Conservation (phyloP, 352 stramenopile species). For the Phytophthora capsici region DNA sequence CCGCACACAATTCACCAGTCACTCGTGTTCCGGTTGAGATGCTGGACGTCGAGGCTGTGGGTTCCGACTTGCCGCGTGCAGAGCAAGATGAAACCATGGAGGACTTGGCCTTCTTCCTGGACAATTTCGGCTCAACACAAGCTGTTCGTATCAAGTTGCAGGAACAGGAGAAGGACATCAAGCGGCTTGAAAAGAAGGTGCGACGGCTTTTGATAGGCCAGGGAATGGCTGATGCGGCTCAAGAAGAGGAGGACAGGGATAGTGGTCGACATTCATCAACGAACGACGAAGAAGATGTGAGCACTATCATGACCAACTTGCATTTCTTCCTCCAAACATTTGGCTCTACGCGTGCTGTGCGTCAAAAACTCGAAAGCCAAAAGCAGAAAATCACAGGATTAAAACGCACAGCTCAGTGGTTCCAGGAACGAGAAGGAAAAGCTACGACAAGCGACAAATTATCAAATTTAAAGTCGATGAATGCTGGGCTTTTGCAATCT, state of each 20-base stretch:
- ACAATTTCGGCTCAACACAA: constrained; percentile 15
- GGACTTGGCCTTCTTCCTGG: constrained; percentile 21
- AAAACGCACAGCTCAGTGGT: neutral
- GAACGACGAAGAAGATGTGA: neutral
- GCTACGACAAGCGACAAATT: neutral
- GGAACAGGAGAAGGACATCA: constrained; percentile 14
- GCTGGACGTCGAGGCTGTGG: constrained; percentile 4
- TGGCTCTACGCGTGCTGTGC: neutral
- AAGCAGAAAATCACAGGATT: neutral
- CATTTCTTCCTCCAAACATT: neutral
- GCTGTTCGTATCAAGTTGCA: constrained; percentile 15
- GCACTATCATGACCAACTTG: neutral
- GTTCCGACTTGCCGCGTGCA: neutral
- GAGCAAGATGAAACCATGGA: constrained; percentile 9
- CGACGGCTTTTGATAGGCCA: neutral
- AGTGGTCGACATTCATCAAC: no score
- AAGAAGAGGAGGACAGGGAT: no score
- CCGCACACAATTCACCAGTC: neutral
- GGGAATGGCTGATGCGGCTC: neutral
- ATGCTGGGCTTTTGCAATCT: neutral
- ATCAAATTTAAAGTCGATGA: neutral
- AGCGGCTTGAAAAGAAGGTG: neutral
- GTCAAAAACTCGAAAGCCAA: neutral
- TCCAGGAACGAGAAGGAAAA: neutral
- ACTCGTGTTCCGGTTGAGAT: neutral